A percentile compares a stretch with the other conserved stretches of the same genome.
These are phyloP conservation scores for Elaeagnus macrophylla DNA, from an alignment of 306 rosid genomes.

Conservation along the genomic window DNA sequence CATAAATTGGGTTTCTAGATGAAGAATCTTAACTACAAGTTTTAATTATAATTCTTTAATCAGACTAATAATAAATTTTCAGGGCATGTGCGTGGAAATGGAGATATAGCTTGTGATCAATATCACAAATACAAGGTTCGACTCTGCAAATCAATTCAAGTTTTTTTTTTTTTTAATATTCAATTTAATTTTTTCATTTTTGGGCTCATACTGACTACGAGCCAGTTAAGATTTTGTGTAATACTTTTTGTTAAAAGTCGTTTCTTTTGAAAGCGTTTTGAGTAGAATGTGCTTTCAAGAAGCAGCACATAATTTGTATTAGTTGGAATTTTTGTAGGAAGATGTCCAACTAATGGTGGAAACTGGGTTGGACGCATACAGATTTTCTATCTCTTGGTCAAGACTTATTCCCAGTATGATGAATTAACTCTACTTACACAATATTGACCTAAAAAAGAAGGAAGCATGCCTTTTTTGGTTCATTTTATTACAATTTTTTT, in stretches of 20 bases:
- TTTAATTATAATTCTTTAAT: too few species aligned
- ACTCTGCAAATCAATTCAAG: not conserved
- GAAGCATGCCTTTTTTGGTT: not conserved
- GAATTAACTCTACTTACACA: not conserved
- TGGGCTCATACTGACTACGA: not conserved
- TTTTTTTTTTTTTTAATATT: not conserved
- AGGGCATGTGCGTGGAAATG: conserved; percentile 37
- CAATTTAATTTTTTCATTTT: not conserved
- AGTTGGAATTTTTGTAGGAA: conserved; percentile 40
- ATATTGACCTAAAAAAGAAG: too few species aligned
- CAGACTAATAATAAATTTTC: not conserved
- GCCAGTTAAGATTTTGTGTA: too few species aligned
- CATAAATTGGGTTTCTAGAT: too few species aligned
- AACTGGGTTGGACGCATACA: conserved; percentile 60
- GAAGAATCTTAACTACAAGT: too few species aligned
- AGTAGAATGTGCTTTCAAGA: not conserved
- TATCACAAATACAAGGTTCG: conserved; percentile 69
- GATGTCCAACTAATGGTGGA: conserved; percentile 71
- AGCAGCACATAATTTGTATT: not conserved
- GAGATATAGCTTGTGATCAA: conserved; percentile 51
- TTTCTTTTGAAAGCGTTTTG: not conserved
- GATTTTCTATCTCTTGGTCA: conserved; percentile 89
- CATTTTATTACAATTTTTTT: conserved; percentile 1
- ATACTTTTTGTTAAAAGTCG: not conserved
- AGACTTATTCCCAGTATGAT: conserved; percentile 57